Conservation (phyloP, 2,329 filamentous ascomycete species). For the Akanthomyces muscarius region DNA sequence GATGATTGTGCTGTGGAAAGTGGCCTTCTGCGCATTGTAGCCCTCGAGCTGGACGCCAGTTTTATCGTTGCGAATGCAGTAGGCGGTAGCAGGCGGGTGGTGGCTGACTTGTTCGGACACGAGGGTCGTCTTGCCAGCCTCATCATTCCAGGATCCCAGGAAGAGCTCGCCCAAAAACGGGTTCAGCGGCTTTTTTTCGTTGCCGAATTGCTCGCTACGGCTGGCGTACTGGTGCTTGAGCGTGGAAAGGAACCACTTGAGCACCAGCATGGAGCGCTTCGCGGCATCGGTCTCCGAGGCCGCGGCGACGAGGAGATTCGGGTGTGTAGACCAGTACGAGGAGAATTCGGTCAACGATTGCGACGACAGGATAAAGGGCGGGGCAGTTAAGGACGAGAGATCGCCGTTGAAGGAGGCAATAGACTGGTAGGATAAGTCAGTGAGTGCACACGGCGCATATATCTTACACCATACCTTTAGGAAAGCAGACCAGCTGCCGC, state of each 20-base stretch:
- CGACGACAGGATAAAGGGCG: slow-evolving; percentile 76
- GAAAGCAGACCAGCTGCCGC: slow-evolving; percentile 49
- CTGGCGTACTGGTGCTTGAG: slow-evolving; percentile 79
- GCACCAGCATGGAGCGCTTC: slow-evolving; percentile 79
- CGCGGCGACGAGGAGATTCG: slow-evolving; percentile 73
- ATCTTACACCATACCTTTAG: slow-evolving; percentile 40
- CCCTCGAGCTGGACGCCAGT: slow-evolving; percentile 77
- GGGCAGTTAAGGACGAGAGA: slow-evolving; percentile 73
- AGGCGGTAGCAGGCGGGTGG: slow-evolving; percentile 92
- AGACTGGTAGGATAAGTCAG: slow-evolving; percentile 43
- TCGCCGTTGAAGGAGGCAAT: slow-evolving; percentile 81
- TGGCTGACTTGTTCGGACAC: slow-evolving; percentile 94
- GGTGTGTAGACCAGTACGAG: slow-evolving; percentile 78
- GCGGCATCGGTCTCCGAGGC: slow-evolving; percentile 73
- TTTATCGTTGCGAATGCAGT: slow-evolving; percentile 82
- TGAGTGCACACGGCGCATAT: slow-evolving; percentile 4
- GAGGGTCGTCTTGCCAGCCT: slow-evolving; percentile 75
- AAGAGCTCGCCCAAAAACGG: slow-evolving; percentile 95
- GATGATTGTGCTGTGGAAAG: slow-evolving; percentile 88
- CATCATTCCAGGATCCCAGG: slow-evolving; percentile 83
- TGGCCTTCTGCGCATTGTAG: slow-evolving; percentile 95
- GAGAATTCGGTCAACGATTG: slow-evolving; percentile 78
- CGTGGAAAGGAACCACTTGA: slow-evolving; percentile 94
- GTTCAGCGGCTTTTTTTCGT: slow-evolving; percentile 97
- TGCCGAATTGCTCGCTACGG: slow-evolving; percentile 73